These are phyloP conservation scores for Rubia occidens DNA, from an alignment of 305 asterid genomes.

Conservation along the genomic window DNA sequence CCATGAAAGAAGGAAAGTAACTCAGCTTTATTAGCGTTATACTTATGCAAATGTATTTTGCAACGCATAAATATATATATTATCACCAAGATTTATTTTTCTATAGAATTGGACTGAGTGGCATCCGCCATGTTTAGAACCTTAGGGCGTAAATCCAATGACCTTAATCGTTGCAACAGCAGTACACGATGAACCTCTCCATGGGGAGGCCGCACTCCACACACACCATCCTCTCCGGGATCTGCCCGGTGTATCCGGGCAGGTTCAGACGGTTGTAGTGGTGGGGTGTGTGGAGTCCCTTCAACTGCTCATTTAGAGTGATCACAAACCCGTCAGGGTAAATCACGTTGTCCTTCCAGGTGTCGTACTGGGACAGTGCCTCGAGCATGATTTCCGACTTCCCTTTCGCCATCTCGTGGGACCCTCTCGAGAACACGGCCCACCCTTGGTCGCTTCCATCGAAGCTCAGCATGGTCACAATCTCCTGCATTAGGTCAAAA, in stretches of 20 bases:
- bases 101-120: neutral
- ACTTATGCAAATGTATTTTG: neutral
- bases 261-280: slow-evolving; percentile 62
- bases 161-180: slow-evolving; percentile 48
- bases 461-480: slow-evolving; percentile 45
- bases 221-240: slow-evolving; percentile 64
- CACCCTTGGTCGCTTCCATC: slow-evolving; percentile 77
- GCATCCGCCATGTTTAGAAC: neutral
- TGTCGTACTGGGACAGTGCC: slow-evolving; percentile 26
- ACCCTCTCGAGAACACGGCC: slow-evolving; percentile 71
- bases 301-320: slow-evolving; percentile 36
- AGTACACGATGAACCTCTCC: slow-evolving; percentile 82
- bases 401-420: slow-evolving; percentile 43
- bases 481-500: slow-evolving; percentile 37
- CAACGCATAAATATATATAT: neutral
- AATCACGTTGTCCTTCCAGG: slow-evolving; percentile 42
- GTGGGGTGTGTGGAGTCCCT: slow-evolving; percentile 37
- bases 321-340: slow-evolving; percentile 39
- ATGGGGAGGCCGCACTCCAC: slow-evolving; percentile 66
- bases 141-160: neutral
- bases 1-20: too few relatives aligned
- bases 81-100: neutral
- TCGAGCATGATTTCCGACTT: slow-evolving; percentile 32
- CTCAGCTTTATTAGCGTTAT: neutral
- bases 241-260: slow-evolving; percentile 47